Evolutionary conservation across 495 filamentous ascomycete genomes (phyloP).

Genomic region (Penicillium macrosclerotiorum): DNA sequence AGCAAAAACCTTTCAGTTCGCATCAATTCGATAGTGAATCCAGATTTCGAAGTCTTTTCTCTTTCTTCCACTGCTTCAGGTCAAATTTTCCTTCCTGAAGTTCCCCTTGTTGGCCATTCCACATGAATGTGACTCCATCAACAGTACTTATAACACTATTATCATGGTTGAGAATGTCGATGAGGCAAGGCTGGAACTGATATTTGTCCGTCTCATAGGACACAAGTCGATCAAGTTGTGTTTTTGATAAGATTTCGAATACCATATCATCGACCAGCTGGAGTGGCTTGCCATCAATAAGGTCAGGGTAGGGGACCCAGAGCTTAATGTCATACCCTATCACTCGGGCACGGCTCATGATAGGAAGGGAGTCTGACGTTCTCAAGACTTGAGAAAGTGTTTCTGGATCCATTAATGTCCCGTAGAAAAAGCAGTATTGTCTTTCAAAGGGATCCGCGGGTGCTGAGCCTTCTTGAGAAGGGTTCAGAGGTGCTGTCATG

Average conservation of each 20-base stretch:
- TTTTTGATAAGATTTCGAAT: conserved; percentile 7
- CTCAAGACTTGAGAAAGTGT: conserved; percentile 5
- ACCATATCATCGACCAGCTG: conserved; percentile 7
- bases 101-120: conserved; percentile 14
- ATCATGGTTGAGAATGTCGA: conserved; percentile 10
- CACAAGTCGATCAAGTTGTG: conserved; percentile 10
- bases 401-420: conserved; percentile 11
- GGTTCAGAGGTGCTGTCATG: not conserved
- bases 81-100: conserved; percentile 9
- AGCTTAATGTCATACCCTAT: conserved; percentile 11
- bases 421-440: conserved; percentile 14
- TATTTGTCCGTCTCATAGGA: conserved; percentile 16
- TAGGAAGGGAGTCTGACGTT: not conserved
- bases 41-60: conserved; percentile 3
- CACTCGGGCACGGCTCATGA: conserved; percentile 10
- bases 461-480: not conserved
- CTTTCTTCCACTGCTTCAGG: conserved; percentile 14
- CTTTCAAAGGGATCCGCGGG: conserved; percentile 1
- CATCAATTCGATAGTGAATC: not conserved
- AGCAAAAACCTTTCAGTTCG: conserved; percentile 1
- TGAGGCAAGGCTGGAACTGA: conserved; percentile 6
- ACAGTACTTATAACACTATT: conserved; percentile 4
- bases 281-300: conserved; percentile 4
- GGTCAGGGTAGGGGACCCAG: conserved; percentile 15
- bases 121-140: conserved; percentile 11